Percentiles rank a stretch among this genome's conserved stretches.
phyloP scores from a whole-genome alignment of 2,329 filamentous ascomycete species.

The Purpureocillium takamizusanense region DNA sequence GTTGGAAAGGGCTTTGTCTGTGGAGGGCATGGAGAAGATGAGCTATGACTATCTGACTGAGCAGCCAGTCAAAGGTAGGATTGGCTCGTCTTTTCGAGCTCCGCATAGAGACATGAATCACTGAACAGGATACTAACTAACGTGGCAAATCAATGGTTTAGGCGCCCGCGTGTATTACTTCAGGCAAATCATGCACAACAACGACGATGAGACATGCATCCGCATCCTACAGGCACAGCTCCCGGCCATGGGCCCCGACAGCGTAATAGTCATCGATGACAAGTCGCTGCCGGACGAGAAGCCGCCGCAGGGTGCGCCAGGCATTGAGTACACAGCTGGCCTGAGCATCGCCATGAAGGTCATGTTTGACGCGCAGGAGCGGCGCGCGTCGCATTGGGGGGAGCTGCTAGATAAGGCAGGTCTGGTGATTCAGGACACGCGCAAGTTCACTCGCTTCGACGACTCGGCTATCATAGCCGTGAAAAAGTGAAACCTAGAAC shows the following conservation, averaged over 20 bases:
- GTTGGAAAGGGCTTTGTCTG: conserved; percentile 9
- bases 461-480: conserved; percentile 12
- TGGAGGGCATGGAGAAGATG: conserved; percentile 14
- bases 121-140: too few relatives aligned
- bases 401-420: conserved; percentile 10
- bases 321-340: conserved; percentile 10
- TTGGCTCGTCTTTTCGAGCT: neutral
- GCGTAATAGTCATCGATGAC: conserved; percentile 15
- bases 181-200: conserved; percentile 18
- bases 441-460: conserved; percentile 12
- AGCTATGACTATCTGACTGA: conserved; percentile 11
- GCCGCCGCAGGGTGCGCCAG: conserved; percentile 7
- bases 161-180: conserved; percentile 16
- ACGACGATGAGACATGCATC: conserved; percentile 13
- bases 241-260: conserved; percentile 9
- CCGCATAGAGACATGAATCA: too few relatives aligned
- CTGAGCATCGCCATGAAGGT: conserved; percentile 14
- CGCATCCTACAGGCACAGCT: conserved; percentile 11
- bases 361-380: conserved; percentile 15
- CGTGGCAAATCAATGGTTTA: neutral
- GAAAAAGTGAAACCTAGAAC: neutral
- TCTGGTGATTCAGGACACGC: conserved; percentile 11
- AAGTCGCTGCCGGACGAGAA: conserved; percentile 11
- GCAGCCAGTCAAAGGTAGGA: conserved; percentile 16
- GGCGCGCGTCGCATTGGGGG: conserved; percentile 14